phyloP scores from a whole-genome alignment of 1,284 basidiomycete genomes.

The Nidula niveotomentosa region DNA sequence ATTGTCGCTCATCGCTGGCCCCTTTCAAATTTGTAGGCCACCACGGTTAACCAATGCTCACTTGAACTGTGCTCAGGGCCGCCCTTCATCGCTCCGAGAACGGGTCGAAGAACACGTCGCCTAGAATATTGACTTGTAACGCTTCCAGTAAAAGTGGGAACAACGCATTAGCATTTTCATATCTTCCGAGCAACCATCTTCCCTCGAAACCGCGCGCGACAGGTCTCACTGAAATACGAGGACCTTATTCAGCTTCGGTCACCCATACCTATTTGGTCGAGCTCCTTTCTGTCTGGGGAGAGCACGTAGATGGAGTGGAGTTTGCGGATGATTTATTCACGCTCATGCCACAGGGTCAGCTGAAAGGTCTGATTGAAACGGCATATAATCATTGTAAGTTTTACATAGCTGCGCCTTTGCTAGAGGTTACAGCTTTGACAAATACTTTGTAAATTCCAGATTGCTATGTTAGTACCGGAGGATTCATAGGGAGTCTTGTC shows the following conservation, averaged over 20 bases:
- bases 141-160: background rate
- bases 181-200: slow-evolving; percentile 20
- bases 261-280: slow-evolving; percentile 18
- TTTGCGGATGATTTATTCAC: slow-evolving; percentile 45
- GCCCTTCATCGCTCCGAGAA: too few relatives aligned
- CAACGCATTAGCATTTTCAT: slow-evolving; percentile 13
- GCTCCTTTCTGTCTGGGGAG: slow-evolving; percentile 24
- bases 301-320: slow-evolving; percentile 46
- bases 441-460: slow-evolving; percentile 2
- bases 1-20: too few relatives aligned
- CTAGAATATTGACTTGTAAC: background rate
- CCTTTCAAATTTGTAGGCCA: too few relatives aligned
- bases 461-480: slow-evolving; percentile 40
- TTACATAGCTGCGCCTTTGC: too few relatives aligned
- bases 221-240: slow-evolving; percentile 41
- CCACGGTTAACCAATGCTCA: too few relatives aligned
- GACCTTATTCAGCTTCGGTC: slow-evolving; percentile 22
- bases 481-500: slow-evolving; percentile 40
- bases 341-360: slow-evolving; percentile 38
- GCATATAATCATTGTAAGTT: slow-evolving; percentile 35
- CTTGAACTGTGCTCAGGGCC: too few relatives aligned
- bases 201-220: slow-evolving; percentile 20
- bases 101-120: too few relatives aligned
- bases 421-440: too few relatives aligned
- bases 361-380: slow-evolving; percentile 35